Conservation (phyloP, 768 basidiomycete species). For the Pholiota molesta region DNA sequence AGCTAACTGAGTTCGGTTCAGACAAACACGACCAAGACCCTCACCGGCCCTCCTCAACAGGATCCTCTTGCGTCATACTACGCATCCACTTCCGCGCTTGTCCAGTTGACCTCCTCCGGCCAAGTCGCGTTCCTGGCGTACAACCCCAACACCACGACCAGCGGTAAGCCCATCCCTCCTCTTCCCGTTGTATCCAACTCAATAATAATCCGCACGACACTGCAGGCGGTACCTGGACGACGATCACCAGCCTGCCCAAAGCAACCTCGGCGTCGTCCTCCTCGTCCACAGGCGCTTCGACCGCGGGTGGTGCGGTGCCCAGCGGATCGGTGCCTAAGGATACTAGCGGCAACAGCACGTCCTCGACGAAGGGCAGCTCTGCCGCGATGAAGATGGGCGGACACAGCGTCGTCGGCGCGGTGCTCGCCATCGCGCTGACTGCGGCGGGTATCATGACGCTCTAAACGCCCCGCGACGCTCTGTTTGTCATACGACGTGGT, state of each 20-base stretch:
- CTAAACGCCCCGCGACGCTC: neutral
- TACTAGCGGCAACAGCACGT: neutral
- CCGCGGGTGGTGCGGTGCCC: neutral
- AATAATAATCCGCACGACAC: neutral
- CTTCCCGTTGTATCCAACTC: too few species aligned
- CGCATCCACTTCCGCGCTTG: slow-evolving; percentile 28
- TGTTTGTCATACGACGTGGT: too few species aligned
- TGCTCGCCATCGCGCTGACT: neutral
- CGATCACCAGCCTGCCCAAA: slow-evolving; percentile 9
- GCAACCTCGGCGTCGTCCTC: neutral
- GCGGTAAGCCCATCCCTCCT: slow-evolving; percentile 13
- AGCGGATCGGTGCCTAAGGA: neutral
- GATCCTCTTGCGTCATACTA: slow-evolving; percentile 26
- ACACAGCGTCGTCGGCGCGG: neutral
- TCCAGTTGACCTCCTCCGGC: slow-evolving; percentile 25
- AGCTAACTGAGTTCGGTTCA: neutral
- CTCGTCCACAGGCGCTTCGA: neutral
- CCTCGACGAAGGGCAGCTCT: neutral
- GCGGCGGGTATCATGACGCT: neutral
- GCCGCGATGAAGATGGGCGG: neutral
- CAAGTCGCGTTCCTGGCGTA: slow-evolving; percentile 27
- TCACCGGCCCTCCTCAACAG: slow-evolving; percentile 25
- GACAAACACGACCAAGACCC: slow-evolving; percentile 30
- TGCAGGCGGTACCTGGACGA: slow-evolving; percentile 12
- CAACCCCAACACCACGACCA: slow-evolving; percentile 24